phyloP scores from a whole-genome alignment of 2,329 filamentous ascomycete genomes.

The Dryadomyces quercivorus region DNA sequence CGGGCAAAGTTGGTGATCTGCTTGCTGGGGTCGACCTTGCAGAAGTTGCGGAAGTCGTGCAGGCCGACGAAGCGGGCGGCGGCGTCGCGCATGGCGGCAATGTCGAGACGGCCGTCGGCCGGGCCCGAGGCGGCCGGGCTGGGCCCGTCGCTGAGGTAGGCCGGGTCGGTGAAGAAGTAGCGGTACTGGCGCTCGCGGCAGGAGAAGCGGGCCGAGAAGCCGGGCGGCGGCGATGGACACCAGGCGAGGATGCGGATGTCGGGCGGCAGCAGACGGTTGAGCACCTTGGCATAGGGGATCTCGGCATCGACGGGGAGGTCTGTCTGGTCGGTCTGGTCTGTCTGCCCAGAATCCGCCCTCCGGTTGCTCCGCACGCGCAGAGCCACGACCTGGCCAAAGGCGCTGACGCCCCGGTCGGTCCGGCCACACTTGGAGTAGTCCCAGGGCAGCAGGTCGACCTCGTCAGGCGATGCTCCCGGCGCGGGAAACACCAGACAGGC shows the following conservation, averaged over 20 bases:
- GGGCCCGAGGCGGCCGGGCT: slow-evolving; percentile 11
- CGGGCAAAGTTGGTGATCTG: slow-evolving; percentile 76
- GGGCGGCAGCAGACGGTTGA: slow-evolving; percentile 78
- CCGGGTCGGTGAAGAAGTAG: slow-evolving; percentile 96
- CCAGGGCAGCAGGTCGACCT: slow-evolving; percentile 68
- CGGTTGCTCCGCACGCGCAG: slow-evolving; percentile 70
- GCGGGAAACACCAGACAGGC: slow-evolving; percentile 69
- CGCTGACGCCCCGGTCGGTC: slow-evolving; percentile 87
- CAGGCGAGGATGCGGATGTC: slow-evolving; percentile 89
- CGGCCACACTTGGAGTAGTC: slow-evolving; percentile 93
- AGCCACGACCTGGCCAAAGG: slow-evolving; percentile 90
- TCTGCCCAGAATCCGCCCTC: too few relatives aligned
- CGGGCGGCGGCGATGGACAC: slow-evolving; percentile 69
- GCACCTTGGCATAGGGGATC: slow-evolving; percentile 65
- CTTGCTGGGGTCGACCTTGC: slow-evolving; percentile 84
- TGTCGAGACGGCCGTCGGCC: slow-evolving; percentile 66
- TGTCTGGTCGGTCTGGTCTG: too few relatives aligned
- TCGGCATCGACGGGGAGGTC: slow-evolving; percentile 44
- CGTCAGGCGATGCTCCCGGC: slow-evolving; percentile 28
- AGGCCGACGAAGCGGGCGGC: slow-evolving; percentile 69
- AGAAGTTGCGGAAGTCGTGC: slow-evolving; percentile 95
- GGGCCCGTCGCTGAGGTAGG: slow-evolving; percentile 51
- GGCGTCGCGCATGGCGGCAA: slow-evolving; percentile 72
- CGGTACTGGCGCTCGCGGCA: slow-evolving; percentile 85
- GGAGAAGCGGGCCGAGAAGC: slow-evolving; percentile 85